phyloP scores from a whole-genome alignment of 2,329 filamentous ascomycete genomes.

The Curvularia sp. region DNA sequence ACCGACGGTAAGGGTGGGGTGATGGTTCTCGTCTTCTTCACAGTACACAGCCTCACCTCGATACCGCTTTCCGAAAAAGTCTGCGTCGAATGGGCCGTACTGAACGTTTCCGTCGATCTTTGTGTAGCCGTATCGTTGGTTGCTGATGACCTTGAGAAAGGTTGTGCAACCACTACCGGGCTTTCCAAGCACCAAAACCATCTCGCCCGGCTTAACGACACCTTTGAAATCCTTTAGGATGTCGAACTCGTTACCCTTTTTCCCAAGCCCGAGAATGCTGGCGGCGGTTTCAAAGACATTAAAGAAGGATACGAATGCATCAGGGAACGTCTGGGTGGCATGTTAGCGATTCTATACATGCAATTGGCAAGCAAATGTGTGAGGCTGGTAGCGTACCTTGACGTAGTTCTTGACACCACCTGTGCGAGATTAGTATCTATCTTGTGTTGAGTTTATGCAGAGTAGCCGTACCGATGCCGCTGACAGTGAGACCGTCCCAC shows the following conservation, averaged over 20 bases:
- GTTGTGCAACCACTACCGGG: conserved; percentile 69
- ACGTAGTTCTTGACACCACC: conserved; percentile 72
- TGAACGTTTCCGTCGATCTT: conserved; percentile 72
- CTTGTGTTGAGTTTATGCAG: background rate
- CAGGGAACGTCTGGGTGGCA: conserved; percentile 69
- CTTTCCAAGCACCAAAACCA: conserved; percentile 82
- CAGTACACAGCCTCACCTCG: conserved; percentile 87
- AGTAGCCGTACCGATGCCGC: conserved; percentile 65
- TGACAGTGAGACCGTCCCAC: conserved; percentile 79
- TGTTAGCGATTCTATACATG: conserved; percentile 29
- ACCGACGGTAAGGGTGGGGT: conserved; percentile 83
- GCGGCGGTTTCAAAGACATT: conserved; percentile 73
- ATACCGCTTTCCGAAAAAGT: conserved; percentile 74
- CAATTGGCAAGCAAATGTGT: background rate
- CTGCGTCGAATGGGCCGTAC: conserved; percentile 76
- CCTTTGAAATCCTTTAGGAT: conserved; percentile 75
- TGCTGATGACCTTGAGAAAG: conserved; percentile 62
- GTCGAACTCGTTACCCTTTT: conserved; percentile 74
- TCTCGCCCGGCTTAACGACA: conserved; percentile 73
- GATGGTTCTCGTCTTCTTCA: conserved; percentile 84
- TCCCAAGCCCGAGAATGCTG: conserved; percentile 68
- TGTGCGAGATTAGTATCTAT: conserved; percentile 12
- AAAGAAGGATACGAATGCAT: conserved; percentile 78
- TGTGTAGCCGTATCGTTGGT: conserved; percentile 66
- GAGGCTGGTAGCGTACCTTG: conserved; percentile 39